Base-by-base conservation (phyloP, 1,139 yeast species). In the Suhomyces bolitotheri region DNA sequence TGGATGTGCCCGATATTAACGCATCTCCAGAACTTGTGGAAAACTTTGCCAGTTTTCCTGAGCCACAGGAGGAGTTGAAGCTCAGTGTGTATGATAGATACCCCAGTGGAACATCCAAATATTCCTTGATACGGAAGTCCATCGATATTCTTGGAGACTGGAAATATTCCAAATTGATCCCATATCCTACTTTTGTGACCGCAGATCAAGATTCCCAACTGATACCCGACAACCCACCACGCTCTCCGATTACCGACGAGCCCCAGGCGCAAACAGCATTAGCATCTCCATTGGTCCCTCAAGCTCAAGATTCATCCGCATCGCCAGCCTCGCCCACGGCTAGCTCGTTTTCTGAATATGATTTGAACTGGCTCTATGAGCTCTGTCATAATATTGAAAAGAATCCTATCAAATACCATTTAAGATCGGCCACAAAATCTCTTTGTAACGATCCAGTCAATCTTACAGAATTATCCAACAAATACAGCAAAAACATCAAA, bases 21-120 rank as follows among this genome's bases (percentile, higher is more conserved):
- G 48, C 71, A 0, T 58, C 61, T 21, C 54, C 53, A 5, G 61
- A 57, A 12, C 51, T 69, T 25, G 47, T 45, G n/a, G 41, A 46
- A 20, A 49, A 47, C 19, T 76, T 71, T 43, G 54, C 53, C 13
- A 42, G 46, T 9, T 73, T 75, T 40, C 80, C 80, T 1, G 62
- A 58, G 3, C 75, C 77, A 3, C 53, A 60, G 12, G 51, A 50
- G 6, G 75, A 72, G 46, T 56, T 76, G 30, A 64, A 62, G 38
- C 56, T 57, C 7, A 59, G 66, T 33, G 67, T 74, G 1, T 62
- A 61, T 25, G 71, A 64, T 23, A 62, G 79, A 36, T 74, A 71
- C 40, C 82, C 82, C 0, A 72, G 76, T 24, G 81, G 82, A 0
- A 71, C 79, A 1, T 73, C 80, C 8, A 73, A 71, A 47, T 69